These are phyloP conservation scores for Boehmeria nivea DNA, from an alignment of 306 rosid species.

Conservation along the genomic window DNA sequence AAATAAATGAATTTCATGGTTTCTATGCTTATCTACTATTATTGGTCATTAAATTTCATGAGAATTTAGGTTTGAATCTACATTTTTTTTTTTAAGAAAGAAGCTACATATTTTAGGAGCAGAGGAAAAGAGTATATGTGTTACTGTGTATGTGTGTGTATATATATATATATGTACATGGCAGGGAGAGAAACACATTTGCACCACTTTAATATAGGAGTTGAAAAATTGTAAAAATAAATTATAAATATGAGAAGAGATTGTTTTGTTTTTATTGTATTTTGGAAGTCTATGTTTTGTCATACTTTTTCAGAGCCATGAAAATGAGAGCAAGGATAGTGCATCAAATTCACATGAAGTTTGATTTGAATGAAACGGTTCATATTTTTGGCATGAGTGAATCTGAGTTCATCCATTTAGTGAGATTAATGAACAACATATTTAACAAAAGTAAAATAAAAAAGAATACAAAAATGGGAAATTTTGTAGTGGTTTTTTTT, in stretches of 20 bases:
- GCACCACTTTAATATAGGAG: not conserved
- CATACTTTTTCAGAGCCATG: slow-evolving; percentile 1
- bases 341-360: slow-evolving; percentile 8
- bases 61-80: no score
- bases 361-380: not conserved
- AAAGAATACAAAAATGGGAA: no score
- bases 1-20: no score
- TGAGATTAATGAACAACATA: not conserved
- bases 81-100: not conserved
- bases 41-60: no score
- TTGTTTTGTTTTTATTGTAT: not conserved
- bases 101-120: not conserved
- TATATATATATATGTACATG: no score
- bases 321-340: not conserved
- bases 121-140: no score
- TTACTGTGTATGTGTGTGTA: no score
- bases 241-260: no score
- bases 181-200: no score
- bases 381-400: slow-evolving; percentile 4
- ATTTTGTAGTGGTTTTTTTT: no score
- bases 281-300: slow-evolving; percentile 2
- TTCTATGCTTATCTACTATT: no score
- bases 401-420: not conserved
- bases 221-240: not conserved
- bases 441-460: not conserved